These are phyloP conservation scores for Annulohypoxylon nitens DNA, from an alignment of 495 filamentous ascomycete species.

Conservation along the genomic window DNA sequence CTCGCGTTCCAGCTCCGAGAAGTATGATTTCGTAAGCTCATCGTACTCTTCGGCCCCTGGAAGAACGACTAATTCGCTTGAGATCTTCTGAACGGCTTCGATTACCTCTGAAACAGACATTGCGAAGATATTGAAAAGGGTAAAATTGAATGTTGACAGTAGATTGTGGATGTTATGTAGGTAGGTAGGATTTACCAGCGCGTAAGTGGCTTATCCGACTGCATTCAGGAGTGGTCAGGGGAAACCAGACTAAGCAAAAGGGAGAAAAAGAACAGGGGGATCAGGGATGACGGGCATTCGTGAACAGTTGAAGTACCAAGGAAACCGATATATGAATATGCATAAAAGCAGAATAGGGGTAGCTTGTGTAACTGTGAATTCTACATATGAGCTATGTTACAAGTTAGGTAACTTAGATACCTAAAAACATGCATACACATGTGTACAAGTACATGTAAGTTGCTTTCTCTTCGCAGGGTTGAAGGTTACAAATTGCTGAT, in stretches of 20 bases:
- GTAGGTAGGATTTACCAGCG: background rate
- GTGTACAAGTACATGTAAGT: background rate
- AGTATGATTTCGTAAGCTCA: background rate
- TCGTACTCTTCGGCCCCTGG: background rate
- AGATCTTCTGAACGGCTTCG: background rate
- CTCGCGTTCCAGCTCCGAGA: background rate
- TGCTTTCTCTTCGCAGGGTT: no score
- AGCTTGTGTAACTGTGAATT: background rate
- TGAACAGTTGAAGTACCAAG: background rate
- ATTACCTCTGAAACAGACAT: background rate
- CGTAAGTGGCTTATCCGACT: no score
- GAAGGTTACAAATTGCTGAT: background rate
- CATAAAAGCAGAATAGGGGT: background rate
- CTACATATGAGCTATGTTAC: background rate
- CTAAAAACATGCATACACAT: no score
- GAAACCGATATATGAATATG: background rate
- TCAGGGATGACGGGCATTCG: background rate
- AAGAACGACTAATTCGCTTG: background rate
- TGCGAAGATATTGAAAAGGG: background rate
- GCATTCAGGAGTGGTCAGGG: no score
- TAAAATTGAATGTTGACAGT: background rate
- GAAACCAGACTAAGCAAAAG: background rate
- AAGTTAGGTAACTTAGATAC: no score
- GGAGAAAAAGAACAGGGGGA: background rate
- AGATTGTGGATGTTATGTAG: background rate